Evolutionary conservation across 805 yeast species (phyloP).

Genomic region (Myxozyma vanderwaltii): DNA sequence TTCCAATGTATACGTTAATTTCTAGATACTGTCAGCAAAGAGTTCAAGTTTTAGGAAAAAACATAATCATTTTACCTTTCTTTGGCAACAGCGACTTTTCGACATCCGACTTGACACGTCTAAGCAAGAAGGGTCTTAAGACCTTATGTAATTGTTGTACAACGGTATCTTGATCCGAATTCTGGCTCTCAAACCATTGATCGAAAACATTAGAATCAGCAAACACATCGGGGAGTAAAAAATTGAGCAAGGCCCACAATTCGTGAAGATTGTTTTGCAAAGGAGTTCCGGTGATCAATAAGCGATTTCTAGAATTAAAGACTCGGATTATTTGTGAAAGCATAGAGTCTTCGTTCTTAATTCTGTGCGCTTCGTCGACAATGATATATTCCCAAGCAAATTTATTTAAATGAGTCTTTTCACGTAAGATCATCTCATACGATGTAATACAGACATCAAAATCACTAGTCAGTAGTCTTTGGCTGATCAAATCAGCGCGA

Average conservation of each 20-base stretch:
- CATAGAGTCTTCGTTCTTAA: slow-evolving; percentile 90
- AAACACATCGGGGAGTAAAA: slow-evolving; percentile 89
- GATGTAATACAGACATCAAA: slow-evolving; percentile 91
- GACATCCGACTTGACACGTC: slow-evolving; percentile 91
- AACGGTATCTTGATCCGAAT: slow-evolving; percentile 69
- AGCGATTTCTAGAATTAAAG: slow-evolving; percentile 80
- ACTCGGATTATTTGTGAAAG: slow-evolving; percentile 89
- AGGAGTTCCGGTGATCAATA: slow-evolving; percentile 94
- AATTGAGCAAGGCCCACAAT: slow-evolving; percentile 91
- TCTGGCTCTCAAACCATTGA: slow-evolving; percentile 77
- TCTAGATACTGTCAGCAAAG: slow-evolving; percentile 46
- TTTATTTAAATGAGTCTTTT: slow-evolving; percentile 76
- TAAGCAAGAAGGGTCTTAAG: slow-evolving; percentile 78
- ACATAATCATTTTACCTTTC: slow-evolving; percentile 43
- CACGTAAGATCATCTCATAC: slow-evolving; percentile 90
- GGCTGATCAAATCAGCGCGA: slow-evolving; percentile 57
- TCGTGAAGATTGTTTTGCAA: slow-evolving; percentile 93
- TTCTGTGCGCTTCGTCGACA: slow-evolving; percentile 88
- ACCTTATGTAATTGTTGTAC: slow-evolving; percentile 88
- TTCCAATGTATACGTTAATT: slow-evolving; percentile 83
- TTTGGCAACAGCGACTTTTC: slow-evolving; percentile 89
- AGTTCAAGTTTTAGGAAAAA: background rate
- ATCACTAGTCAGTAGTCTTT: slow-evolving; percentile 64
- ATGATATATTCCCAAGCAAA: slow-evolving; percentile 91
- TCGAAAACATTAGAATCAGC: slow-evolving; percentile 89